A percentile compares a stretch with the other conserved stretches of the same genome.
Conservation (phyloP, 1,139 yeast species). For the Pneumocystis murina region DNA sequence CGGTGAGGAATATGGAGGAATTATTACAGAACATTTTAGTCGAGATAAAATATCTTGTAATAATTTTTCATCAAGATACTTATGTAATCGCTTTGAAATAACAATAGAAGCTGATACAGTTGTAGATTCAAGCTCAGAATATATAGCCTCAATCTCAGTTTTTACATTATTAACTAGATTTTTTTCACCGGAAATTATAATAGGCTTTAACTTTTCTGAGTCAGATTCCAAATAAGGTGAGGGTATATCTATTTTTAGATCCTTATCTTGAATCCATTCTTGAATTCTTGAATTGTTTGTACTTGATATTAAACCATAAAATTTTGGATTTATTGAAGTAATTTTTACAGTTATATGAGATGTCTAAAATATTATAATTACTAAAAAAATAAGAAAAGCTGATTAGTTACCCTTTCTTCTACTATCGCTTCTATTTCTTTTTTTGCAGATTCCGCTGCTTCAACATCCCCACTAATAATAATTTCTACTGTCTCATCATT, state of each 20-base stretch:
- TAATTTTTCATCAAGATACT: slow-evolving; percentile 26
- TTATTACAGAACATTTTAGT: slow-evolving; percentile 48
- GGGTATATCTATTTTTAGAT: slow-evolving; percentile 27
- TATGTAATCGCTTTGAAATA: slow-evolving; percentile 40
- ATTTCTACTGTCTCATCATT: slow-evolving; percentile 41
- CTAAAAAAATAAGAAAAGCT: neutral
- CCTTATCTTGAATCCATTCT: slow-evolving; percentile 15
- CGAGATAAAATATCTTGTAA: slow-evolving; percentile 33
- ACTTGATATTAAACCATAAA: slow-evolving; percentile 15
- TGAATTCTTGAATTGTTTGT: slow-evolving; percentile 11
- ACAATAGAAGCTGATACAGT: slow-evolving; percentile 28
- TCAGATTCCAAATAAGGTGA: slow-evolving; percentile 6
- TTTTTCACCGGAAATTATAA: slow-evolving; percentile 49
- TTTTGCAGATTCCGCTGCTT: slow-evolving; percentile 66
- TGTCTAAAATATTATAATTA: slow-evolving; percentile 10
- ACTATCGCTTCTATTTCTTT: slow-evolving; percentile 58
- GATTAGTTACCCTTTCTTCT: slow-evolving; percentile 37
- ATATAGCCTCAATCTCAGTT: slow-evolving; percentile 33
- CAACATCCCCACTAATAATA: slow-evolving; percentile 68
- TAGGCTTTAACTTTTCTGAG: slow-evolving; percentile 18
- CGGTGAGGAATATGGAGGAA: slow-evolving; percentile 34
- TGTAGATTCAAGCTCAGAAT: slow-evolving; percentile 26
- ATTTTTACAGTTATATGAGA: slow-evolving; percentile 20
- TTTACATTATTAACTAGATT: slow-evolving; percentile 40
- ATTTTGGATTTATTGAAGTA: slow-evolving; percentile 27